These are phyloP conservation scores for Lepiota brunneoincarnata DNA, from an alignment of 768 basidiomycete genomes.

Conservation along the genomic window DNA sequence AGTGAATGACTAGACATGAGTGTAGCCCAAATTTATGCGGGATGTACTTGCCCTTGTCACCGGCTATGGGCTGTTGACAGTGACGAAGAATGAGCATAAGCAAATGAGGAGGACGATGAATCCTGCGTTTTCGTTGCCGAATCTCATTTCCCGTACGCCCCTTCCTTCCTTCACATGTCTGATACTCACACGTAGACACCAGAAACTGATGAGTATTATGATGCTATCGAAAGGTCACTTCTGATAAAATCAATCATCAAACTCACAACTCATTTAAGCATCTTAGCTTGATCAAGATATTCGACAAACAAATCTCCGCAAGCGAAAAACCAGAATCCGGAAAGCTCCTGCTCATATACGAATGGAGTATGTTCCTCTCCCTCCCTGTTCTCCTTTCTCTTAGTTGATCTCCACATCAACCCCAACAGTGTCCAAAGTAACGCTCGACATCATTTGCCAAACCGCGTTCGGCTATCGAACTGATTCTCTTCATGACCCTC, in stretches of 20 bases:
- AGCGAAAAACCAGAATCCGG: slow-evolving; percentile 17
- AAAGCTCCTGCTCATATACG: slow-evolving; percentile 33
- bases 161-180: neutral
- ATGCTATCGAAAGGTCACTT: slow-evolving; percentile 40
- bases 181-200: neutral
- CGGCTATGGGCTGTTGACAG: slow-evolving; percentile 39
- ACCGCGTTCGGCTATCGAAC: slow-evolving; percentile 48
- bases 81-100: slow-evolving; percentile 41
- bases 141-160: slow-evolving; percentile 15
- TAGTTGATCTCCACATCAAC: neutral
- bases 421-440: slow-evolving; percentile 44
- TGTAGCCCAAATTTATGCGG: slow-evolving; percentile 36
- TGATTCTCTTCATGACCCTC: slow-evolving; percentile 42
- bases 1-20: neutral
- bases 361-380: slow-evolving; percentile 39
- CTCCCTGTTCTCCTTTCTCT: no score
- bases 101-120: slow-evolving; percentile 43
- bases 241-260: neutral
- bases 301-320: slow-evolving; percentile 28
- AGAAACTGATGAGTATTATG: slow-evolving; percentile 53
- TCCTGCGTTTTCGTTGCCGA: slow-evolving; percentile 42
- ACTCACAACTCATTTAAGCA: neutral
- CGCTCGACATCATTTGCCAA: slow-evolving; percentile 50
- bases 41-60: slow-evolving; percentile 34
- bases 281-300: slow-evolving; percentile 30